Conservation (phyloP, 2,329 filamentous ascomycete genomes). For the Venturia effusa region DNA sequence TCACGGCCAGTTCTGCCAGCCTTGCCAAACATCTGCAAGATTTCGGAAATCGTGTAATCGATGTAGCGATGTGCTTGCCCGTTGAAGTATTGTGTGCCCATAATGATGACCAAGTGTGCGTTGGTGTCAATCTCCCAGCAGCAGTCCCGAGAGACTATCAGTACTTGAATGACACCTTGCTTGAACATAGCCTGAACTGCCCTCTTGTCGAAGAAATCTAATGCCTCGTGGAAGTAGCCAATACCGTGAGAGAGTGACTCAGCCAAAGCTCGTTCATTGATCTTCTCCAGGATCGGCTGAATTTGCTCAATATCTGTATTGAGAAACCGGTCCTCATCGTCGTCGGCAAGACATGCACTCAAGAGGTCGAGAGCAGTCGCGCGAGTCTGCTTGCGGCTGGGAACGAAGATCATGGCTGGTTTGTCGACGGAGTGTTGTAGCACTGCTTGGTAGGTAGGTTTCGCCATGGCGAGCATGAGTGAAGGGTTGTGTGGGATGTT, state of each 20-base stretch:
- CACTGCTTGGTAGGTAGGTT: conserved; percentile 82
- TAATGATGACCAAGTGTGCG: conserved; percentile 85
- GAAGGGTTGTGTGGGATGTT: conserved; percentile 95
- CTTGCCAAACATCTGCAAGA: conserved; percentile 97
- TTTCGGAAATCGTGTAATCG: conserved; percentile 87
- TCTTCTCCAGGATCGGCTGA: conserved; percentile 64
- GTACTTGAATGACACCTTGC: conserved; percentile 78
- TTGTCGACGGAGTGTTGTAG: conserved; percentile 80
- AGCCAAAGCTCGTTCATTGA: conserved; percentile 78
- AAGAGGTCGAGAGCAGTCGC: conserved; percentile 78
- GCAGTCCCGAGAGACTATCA: conserved; percentile 74
- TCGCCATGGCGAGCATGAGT: conserved; percentile 96
- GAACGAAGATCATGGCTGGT: conserved; percentile 84
- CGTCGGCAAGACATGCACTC: conserved; percentile 75
- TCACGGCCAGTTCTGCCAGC: conserved; percentile 70
- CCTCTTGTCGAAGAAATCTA: conserved; percentile 78
- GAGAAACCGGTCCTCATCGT: conserved; percentile 88
- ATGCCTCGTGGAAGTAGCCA: conserved; percentile 92
- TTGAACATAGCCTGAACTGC: conserved; percentile 90
- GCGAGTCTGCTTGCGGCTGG: conserved; percentile 85
- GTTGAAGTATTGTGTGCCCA: conserved; percentile 97
- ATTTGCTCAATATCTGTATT: conserved; percentile 77
- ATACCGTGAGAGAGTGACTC: conserved; percentile 89
- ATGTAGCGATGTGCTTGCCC: conserved; percentile 94
- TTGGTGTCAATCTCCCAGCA: conserved; percentile 90